Evolutionary conservation across 768 basidiomycete genomes (phyloP).

Genomic region (Termitomyces sp.): DNA sequence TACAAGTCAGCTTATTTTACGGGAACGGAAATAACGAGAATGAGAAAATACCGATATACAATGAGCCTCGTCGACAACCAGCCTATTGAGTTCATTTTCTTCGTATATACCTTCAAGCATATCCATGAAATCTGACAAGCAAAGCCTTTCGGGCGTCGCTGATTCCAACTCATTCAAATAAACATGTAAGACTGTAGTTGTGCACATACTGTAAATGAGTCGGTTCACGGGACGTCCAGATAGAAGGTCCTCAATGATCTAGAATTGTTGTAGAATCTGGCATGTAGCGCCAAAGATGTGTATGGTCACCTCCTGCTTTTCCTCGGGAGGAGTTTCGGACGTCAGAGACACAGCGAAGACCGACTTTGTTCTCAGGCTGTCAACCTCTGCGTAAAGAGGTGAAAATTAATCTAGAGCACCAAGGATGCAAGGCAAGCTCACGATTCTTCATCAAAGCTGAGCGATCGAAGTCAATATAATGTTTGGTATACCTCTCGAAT

Average conservation of each 20-base stretch:
- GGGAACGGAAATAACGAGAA: not conserved
- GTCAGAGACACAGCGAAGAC: conserved; percentile 57
- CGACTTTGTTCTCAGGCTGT: conserved; percentile 46
- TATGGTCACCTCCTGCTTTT: conserved; percentile 46
- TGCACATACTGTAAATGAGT: conserved; percentile 64
- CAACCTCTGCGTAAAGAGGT: conserved; percentile 45
- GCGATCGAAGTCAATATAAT: not conserved
- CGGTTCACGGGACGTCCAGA: conserved; percentile 54
- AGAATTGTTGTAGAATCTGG: not conserved
- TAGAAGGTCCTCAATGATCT: conserved; percentile 61
- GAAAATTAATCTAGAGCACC: not conserved
- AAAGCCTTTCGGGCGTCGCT: conserved; percentile 79
- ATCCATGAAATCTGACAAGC: conserved; percentile 44
- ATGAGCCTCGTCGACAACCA: conserved; percentile 86
- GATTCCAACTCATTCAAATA: not conserved
- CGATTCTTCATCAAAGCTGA: conserved; percentile 82
- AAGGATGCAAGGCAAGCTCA: conserved; percentile 25
- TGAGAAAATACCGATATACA: conserved; percentile 67
- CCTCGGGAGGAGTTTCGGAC: conserved; percentile 53
- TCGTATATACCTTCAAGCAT: conserved; percentile 46
- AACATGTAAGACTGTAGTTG: not conserved
- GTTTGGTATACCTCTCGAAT: not conserved
- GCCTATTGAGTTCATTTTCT: conserved; percentile 57
- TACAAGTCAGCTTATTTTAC: not conserved
- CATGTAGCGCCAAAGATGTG: not conserved